A percentile compares a stretch with the other conserved stretches of the same genome.
Conservation (phyloP, 2,329 filamentous ascomycete genomes). For the Phaeoacremonium minimum region DNA sequence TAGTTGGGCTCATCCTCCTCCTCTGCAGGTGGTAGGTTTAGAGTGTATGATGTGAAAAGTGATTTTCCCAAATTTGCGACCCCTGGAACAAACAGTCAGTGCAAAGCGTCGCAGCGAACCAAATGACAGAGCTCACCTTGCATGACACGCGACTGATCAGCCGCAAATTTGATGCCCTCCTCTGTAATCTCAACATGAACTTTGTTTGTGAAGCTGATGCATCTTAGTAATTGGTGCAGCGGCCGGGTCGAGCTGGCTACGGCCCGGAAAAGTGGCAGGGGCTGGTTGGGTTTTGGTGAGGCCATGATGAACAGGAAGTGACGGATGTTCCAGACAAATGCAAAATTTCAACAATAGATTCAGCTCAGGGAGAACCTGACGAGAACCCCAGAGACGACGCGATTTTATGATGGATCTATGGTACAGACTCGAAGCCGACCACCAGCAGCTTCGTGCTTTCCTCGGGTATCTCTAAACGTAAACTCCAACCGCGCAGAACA, state of each 20-base stretch:
- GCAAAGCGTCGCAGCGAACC: slow-evolving; percentile 1
- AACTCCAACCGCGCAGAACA: slow-evolving; percentile 98
- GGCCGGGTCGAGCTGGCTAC: slow-evolving; percentile 75
- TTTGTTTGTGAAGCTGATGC: slow-evolving; percentile 55
- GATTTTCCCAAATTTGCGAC: slow-evolving; percentile 82
- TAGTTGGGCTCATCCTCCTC: slow-evolving; percentile 37
- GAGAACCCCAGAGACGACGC: too few relatives aligned
- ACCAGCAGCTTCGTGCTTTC: slow-evolving; percentile 8
- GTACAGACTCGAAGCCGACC: slow-evolving; percentile 26
- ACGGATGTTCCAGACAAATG: too few relatives aligned
- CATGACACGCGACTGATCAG: slow-evolving; percentile 85
- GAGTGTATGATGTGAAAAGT: slow-evolving; percentile 82
- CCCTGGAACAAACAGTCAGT: slow-evolving; percentile 39
- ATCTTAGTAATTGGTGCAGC: slow-evolving; percentile 59
- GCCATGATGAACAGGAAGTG: slow-evolving; percentile 5
- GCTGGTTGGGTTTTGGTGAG: slow-evolving; percentile 5
- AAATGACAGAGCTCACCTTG: slow-evolving; percentile 60
- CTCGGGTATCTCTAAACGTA: slow-evolving; percentile 66
- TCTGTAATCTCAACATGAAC: slow-evolving; percentile 70
- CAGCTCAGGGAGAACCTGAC: too few relatives aligned
- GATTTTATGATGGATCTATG: slow-evolving; percentile 31
- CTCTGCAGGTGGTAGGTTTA: slow-evolving; percentile 45
- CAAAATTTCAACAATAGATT: slow-evolving; percentile 13
- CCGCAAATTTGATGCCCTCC: slow-evolving; percentile 81
- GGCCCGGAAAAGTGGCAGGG: slow-evolving; percentile 61